phyloP scores from a whole-genome alignment of 352 stramenopile genomes.

The Phytophthora uliginosa region DNA sequence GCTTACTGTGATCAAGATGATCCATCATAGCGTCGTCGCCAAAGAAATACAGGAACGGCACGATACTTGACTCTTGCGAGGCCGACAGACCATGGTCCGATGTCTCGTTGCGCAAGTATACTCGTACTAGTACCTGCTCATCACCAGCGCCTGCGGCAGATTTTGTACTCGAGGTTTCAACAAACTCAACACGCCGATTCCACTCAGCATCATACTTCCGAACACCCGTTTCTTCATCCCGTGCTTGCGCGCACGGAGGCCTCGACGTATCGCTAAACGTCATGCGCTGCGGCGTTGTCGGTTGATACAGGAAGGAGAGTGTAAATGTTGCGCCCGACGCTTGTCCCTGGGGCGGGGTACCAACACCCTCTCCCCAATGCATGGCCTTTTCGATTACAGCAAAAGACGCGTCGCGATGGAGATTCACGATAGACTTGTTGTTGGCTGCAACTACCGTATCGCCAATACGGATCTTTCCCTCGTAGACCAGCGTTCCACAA shows the following conservation, averaged over 20 bases:
- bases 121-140: conserved; percentile 72
- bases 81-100: conserved; percentile 82
- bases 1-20: conserved; percentile 87
- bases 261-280: conserved; percentile 31
- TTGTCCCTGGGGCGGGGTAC: conserved; percentile 24
- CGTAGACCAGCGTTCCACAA: conserved; percentile 67
- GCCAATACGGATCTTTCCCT: conserved; percentile 80
- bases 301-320: conserved; percentile 79
- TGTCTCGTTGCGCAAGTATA: conserved; percentile 81
- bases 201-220: conserved; percentile 79
- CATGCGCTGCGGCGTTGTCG: conserved; percentile 43
- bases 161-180: conserved; percentile 54
- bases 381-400: conserved; percentile 78
- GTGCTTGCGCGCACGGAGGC: conserved; percentile 37
- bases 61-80: conserved; percentile 86
- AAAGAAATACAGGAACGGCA: conserved; percentile 92
- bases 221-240: conserved; percentile 35
- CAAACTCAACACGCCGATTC: conserved; percentile 87
- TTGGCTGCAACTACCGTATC: conserved; percentile 85
- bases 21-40: conserved; percentile 90
- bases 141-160: conserved; percentile 18
- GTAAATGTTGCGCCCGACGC: conserved; percentile 48
- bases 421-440: conserved; percentile 82
- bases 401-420: conserved; percentile 85
- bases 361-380: conserved; percentile 36